These are phyloP conservation scores for Fusarium solani-melongenae DNA, from an alignment of 2,329 filamentous ascomycete genomes.

Conservation along the genomic window DNA sequence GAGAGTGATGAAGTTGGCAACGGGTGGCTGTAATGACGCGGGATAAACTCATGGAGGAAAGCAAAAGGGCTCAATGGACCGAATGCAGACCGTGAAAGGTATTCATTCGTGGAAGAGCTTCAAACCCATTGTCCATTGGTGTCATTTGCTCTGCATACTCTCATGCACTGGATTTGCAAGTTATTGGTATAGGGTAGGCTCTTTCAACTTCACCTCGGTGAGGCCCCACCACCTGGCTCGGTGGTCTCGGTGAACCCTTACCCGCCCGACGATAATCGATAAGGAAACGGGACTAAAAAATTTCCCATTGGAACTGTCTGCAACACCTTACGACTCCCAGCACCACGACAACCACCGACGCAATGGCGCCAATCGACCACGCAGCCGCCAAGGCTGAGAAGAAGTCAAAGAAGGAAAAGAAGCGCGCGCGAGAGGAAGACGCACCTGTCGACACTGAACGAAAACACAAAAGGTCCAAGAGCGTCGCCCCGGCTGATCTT, in stretches of 20 bases:
- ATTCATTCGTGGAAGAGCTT: not conserved
- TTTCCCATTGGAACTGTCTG: conserved; percentile 29
- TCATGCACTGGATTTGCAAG: not conserved
- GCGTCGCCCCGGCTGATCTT: conserved; percentile 49
- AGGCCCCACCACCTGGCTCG: conserved; percentile 20
- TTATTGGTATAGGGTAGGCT: conserved; percentile 1
- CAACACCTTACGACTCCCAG: conserved; percentile 15
- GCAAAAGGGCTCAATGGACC: not conserved
- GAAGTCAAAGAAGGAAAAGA: conserved; percentile 57
- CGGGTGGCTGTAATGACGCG: not conserved
- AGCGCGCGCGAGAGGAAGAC: conserved; percentile 59
- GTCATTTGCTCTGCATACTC: not conserved
- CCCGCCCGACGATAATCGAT: conserved; percentile 29
- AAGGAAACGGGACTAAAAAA: conserved; percentile 33
- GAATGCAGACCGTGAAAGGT: not conserved
- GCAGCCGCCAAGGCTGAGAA: conserved; percentile 50
- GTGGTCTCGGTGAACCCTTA: conserved; percentile 31
- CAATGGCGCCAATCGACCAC: conserved; percentile 50
- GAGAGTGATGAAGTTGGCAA: not conserved
- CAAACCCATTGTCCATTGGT: not conserved
- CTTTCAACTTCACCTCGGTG: not conserved
- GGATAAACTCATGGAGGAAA: too few relatives aligned
- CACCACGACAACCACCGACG: conserved; percentile 25
- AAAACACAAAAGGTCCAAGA: conserved; percentile 64
- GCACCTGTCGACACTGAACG: conserved; percentile 52